A percentile compares a stretch with the other conserved stretches of the same genome.
Evolutionary conservation across 169 alveolate species (phyloP).

Genomic region (Cryptosporidium ubiquitum): DNA sequence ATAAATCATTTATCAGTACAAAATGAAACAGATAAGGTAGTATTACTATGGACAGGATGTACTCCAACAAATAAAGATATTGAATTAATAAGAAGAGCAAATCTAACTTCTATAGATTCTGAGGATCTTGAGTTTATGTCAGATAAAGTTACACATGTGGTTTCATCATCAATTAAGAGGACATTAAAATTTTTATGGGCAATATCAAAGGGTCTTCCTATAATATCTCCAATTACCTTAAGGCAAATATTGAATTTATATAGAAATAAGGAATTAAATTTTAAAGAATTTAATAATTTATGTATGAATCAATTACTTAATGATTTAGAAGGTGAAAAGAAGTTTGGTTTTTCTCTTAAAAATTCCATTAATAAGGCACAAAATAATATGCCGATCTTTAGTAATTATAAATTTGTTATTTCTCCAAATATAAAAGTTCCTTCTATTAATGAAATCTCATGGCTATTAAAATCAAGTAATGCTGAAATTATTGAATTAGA

Average conservation of each 20-base stretch:
- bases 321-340: constrained; percentile 52
- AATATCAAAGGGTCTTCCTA: constrained; percentile 50
- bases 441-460: constrained; percentile 22
- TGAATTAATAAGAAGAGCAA: constrained; percentile 6
- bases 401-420: neutral
- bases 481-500: constrained; percentile 10
- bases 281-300: neutral
- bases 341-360: constrained; percentile 39
- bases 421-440: constrained; percentile 36
- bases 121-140: constrained; percentile 65
- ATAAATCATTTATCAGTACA: neutral
- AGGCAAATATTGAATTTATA: neutral
- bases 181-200: constrained; percentile 68
- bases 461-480: constrained; percentile 33
- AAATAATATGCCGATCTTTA: constrained; percentile 11
- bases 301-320: constrained; percentile 18
- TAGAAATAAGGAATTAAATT: neutral
- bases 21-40: neutral
- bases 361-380: constrained; percentile 42
- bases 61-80: constrained; percentile 43
- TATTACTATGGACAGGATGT: constrained; percentile 63
- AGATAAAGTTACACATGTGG: constrained; percentile 40
- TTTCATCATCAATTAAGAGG: constrained; percentile 58
- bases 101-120: constrained; percentile 22
- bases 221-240: constrained; percentile 48